Conservation (phyloP, 805 yeast species). For the Lachancea quebecensis region DNA sequence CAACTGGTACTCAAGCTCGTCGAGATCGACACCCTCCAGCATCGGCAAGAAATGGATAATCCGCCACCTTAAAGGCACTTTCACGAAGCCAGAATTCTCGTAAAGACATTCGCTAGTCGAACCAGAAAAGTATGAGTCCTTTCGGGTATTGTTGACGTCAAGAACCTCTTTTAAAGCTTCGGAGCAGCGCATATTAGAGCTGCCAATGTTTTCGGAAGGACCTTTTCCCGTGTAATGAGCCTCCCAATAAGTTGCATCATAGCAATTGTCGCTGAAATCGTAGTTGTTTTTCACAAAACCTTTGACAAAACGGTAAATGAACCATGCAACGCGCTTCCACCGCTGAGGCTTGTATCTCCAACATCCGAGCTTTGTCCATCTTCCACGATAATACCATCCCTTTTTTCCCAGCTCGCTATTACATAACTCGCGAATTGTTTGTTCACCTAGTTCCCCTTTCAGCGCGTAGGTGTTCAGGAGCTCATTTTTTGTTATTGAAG, state of each 20-base stretch:
- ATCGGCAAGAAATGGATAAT: constrained; percentile 26
- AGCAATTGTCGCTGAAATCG: constrained; percentile 22
- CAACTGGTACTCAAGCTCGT: constrained; percentile 23
- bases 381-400: constrained; percentile 31
- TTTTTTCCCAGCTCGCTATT: constrained; percentile 20
- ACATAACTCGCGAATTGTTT: constrained; percentile 19
- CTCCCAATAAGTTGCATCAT: constrained; percentile 21
- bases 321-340: constrained; percentile 24
- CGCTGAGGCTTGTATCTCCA: constrained; percentile 24
- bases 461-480: constrained; percentile 18
- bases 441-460: constrained; percentile 24
- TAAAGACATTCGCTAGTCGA: constrained; percentile 3
- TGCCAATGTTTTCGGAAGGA: neutral
- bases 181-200: constrained; percentile 2
- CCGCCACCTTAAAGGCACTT: constrained; percentile 24
- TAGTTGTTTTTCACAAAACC: constrained; percentile 13
- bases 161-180: constrained; percentile 6
- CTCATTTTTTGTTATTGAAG: constrained; percentile 16
- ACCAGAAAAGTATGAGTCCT: constrained; percentile 3
- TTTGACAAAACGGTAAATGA: constrained; percentile 16
- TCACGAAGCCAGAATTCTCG: constrained; percentile 6
- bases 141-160: constrained; percentile 1
- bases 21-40: constrained; percentile 29
- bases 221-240: constrained; percentile 13
- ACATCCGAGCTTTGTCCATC: constrained; percentile 18